Conservation (phyloP, 106 monocot genomes). For the Dioscorea zingiberensis region DNA sequence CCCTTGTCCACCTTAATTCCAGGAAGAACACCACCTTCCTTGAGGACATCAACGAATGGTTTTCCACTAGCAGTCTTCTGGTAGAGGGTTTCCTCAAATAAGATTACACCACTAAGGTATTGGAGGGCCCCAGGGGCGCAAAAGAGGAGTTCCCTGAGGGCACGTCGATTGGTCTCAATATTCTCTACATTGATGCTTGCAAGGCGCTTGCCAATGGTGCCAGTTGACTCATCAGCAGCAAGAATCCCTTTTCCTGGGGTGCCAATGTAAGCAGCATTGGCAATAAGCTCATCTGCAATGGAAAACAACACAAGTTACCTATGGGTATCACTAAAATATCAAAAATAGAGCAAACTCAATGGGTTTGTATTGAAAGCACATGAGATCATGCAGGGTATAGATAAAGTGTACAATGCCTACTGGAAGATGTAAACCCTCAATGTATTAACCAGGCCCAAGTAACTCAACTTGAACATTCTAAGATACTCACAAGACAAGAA, state of each 20-base stretch:
- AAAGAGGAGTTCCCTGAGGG: conserved; percentile 42
- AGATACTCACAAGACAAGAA: no score
- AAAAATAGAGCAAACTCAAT: no score
- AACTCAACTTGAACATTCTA: no score
- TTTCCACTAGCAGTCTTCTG: conserved; percentile 38
- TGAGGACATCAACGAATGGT: conserved; percentile 45
- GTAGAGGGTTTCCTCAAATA: conserved; percentile 48
- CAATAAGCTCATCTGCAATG: conserved; percentile 45
- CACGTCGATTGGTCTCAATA: conserved; percentile 31
- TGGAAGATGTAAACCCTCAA: no score
- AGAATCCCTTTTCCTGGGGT: conserved; percentile 48
- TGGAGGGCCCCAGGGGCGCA: conserved; percentile 40
- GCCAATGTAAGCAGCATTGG: conserved; percentile 50
- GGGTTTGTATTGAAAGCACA: no score
- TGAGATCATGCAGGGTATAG: no score
- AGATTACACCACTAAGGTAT: conserved; percentile 37
- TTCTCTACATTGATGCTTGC: conserved; percentile 47
- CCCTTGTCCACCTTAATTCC: conserved; percentile 58
- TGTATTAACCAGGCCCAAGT: no score
- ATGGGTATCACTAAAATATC: no score
- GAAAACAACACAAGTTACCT: not conserved
- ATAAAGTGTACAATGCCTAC: no score
- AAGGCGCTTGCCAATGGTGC: conserved; percentile 38
- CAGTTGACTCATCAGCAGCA: conserved; percentile 47
- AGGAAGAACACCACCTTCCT: conserved; percentile 46